A percentile compares a stretch with the other conserved stretches of the same genome.
These are phyloP conservation scores for Sordaria brevicollis DNA, from an alignment of 495 filamentous ascomycete genomes.

Conservation along the genomic window DNA sequence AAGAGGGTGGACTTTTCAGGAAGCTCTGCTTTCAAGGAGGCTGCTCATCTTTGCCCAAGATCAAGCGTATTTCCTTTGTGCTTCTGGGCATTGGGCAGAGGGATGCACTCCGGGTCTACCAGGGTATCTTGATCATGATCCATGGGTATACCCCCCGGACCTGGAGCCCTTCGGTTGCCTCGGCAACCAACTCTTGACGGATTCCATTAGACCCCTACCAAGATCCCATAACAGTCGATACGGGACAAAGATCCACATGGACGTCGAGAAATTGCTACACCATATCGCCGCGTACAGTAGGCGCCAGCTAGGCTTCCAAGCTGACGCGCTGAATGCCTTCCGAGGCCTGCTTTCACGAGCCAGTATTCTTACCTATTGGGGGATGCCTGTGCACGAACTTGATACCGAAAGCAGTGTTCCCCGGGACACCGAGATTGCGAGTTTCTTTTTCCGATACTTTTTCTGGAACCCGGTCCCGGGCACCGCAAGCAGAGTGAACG, in stretches of 20 bases:
- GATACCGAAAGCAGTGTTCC: no score
- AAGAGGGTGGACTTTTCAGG: background rate
- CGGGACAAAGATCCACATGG: background rate
- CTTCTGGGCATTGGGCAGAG: background rate
- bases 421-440: no score
- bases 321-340: background rate
- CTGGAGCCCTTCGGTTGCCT: no score
- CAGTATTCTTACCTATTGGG: background rate
- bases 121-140: no score
- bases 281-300: background rate
- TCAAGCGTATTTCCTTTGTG: background rate
- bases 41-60: background rate
- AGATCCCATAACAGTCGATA: background rate
- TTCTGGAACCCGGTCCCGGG: background rate
- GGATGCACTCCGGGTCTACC: background rate
- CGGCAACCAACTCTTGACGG: no score
- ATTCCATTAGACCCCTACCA: no score
- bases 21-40: background rate
- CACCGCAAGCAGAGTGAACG: background rate
- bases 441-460: background rate
- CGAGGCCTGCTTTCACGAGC: background rate
- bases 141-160: no score
- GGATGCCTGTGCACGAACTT: background rate
- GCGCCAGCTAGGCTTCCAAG: background rate
- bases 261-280: fast-evolving